phyloP scores from a whole-genome alignment of 495 filamentous ascomycete species.

The Parmelia sp. region DNA sequence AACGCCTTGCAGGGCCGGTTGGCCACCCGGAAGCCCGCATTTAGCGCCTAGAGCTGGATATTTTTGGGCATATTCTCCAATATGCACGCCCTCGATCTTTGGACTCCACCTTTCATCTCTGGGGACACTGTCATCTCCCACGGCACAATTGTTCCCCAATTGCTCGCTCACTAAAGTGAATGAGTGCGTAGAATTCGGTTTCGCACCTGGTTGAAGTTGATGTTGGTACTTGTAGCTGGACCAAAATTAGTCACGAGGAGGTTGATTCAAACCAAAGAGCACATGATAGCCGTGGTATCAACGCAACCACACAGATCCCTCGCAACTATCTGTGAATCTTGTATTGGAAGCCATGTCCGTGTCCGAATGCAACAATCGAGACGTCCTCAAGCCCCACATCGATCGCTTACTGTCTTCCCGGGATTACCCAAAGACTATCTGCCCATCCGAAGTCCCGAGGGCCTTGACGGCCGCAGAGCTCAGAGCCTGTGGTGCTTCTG shows the following conservation, averaged over 20 bases:
- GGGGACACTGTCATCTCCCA: background rate
- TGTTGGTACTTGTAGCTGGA: too few species aligned
- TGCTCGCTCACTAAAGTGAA: background rate
- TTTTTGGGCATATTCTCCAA: background rate
- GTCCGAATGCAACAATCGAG: background rate
- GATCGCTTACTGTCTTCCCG: conserved; percentile 20
- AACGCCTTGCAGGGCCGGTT: background rate
- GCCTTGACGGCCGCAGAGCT: conserved; percentile 35
- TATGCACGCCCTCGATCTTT: background rate
- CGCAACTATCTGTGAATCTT: background rate
- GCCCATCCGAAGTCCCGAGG: conserved; percentile 45
- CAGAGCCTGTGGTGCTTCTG: conserved; percentile 21
- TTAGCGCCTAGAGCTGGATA: background rate
- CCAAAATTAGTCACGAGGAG: too few species aligned
- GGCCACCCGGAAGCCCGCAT: conserved; percentile 1
- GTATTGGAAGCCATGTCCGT: background rate
- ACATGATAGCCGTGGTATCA: background rate
- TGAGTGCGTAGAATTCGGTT: too few species aligned
- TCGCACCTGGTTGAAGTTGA: too few species aligned
- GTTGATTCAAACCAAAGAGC: background rate
- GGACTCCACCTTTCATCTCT: background rate
- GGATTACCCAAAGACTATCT: conserved; percentile 42
- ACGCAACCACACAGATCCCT: background rate
- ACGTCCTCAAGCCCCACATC: conserved; percentile 3
- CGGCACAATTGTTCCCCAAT: background rate